phyloP scores from a whole-genome alignment of 106 monocot genomes.

The Hemerocallis citrina region DNA sequence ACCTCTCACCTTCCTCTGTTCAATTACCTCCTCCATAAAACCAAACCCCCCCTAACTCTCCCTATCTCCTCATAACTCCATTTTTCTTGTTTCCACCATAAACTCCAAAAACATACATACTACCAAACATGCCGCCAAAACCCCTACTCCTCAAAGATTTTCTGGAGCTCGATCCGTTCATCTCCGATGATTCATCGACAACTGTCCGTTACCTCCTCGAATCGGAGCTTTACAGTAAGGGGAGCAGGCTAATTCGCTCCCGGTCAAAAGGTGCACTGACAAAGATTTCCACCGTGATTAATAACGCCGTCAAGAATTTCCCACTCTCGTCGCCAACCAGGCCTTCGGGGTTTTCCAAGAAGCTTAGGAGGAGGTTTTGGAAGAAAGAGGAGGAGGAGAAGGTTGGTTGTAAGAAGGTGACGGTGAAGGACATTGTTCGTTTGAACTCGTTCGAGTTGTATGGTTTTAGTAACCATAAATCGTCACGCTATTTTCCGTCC shows the following conservation, averaged over 20 bases:
- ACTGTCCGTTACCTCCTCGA: constrained; percentile 26
- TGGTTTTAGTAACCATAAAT: constrained; percentile 1
- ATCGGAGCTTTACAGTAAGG: constrained; percentile 15
- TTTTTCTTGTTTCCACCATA: no score
- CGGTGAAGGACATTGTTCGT: constrained; percentile 7
- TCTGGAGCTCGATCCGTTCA: constrained; percentile 28
- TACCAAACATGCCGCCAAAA: neutral
- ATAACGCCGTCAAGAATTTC: constrained; percentile 13
- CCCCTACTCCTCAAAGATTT: constrained; percentile 35
- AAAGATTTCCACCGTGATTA: constrained; percentile 13
- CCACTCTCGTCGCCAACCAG: constrained; percentile 1
- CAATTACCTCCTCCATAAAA: neutral
- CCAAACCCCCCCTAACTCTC: neutral
- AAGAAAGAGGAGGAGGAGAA: neutral
- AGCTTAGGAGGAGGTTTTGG: constrained; percentile 10
- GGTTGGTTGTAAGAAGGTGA: neutral
- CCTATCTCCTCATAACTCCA: no score
- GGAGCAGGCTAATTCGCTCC: neutral
- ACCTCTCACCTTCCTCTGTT: neutral
- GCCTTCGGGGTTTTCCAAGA: neutral
- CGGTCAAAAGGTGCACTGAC: constrained; percentile 6
- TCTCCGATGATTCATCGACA: neutral
- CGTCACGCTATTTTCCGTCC: constrained; percentile 15
- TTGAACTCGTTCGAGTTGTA: constrained; percentile 10
- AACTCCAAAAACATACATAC: neutral